A percentile compares a stretch with the other conserved stretches of the same genome.
These are phyloP conservation scores for Nemania diffusa DNA, from an alignment of 2,329 filamentous ascomycete species.

Conservation along the genomic window DNA sequence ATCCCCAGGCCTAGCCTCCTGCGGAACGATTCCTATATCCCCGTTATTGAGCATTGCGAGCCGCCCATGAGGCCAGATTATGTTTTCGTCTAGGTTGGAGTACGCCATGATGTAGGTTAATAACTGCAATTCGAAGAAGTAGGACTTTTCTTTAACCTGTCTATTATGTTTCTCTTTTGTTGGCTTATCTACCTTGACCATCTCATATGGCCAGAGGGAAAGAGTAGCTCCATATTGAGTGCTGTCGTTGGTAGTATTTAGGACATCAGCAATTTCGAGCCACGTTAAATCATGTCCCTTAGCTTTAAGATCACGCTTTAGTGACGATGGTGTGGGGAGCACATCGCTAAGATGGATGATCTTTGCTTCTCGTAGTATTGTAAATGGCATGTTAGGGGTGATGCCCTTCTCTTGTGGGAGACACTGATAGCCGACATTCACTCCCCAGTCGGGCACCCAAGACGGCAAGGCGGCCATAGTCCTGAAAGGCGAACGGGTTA, in stretches of 20 bases:
- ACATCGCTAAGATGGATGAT: neutral
- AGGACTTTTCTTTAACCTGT: no score
- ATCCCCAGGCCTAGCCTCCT: neutral
- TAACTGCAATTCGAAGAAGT: no score
- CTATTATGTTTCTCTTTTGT: no score
- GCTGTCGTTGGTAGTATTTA: no score
- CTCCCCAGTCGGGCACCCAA: conserved; percentile 2
- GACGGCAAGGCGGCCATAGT: neutral
- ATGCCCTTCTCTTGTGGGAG: neutral
- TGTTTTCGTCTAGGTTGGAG: neutral
- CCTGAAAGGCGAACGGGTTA: neutral
- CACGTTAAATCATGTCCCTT: no score
- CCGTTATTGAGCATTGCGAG: conserved; percentile 2
- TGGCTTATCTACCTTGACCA: no score
- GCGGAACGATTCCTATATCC: neutral
- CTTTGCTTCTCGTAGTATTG: neutral
- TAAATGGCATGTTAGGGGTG: neutral
- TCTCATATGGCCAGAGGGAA: no score
- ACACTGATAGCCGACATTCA: neutral
- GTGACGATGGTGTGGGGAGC: neutral
- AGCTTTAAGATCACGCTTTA: neutral
- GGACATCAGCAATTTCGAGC: no score
- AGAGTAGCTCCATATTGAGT: no score
- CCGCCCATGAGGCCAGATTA: neutral
- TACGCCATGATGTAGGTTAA: neutral